Evolutionary conservation across 495 filamentous ascomycete species (phyloP).

Genomic region (Penicillium samsonianum): DNA sequence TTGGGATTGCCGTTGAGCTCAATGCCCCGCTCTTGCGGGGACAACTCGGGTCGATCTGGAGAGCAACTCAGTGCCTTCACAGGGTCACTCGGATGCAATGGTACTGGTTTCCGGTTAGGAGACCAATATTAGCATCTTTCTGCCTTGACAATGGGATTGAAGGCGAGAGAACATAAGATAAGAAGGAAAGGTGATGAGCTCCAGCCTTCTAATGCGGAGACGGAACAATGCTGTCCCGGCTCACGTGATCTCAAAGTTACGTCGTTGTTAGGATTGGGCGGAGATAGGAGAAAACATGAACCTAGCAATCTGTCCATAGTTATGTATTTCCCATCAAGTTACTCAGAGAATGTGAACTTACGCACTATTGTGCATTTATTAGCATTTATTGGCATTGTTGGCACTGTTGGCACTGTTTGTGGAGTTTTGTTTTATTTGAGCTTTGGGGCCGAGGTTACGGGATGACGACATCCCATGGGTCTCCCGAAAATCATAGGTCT

Average conservation of each 20-base stretch:
- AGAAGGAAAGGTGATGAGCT: conserved; percentile 16
- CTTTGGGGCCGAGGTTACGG: conserved; percentile 16
- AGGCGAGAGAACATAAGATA: conserved; percentile 2
- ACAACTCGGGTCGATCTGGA: conserved; percentile 17
- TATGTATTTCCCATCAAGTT: background rate
- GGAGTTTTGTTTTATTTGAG: background rate
- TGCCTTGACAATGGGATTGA: conserved; percentile 7
- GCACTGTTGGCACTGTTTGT: background rate
- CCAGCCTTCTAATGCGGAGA: conserved; percentile 30
- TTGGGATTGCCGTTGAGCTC: conserved; percentile 20
- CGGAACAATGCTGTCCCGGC: conserved; percentile 19
- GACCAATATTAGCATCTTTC: background rate
- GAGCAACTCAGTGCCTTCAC: conserved; percentile 9
- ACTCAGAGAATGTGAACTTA: background rate
- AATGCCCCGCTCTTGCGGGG: conserved; percentile 37
- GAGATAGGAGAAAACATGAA: background rate
- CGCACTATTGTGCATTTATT: background rate
- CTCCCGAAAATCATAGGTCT: conserved; percentile 6
- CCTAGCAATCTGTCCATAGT: background rate
- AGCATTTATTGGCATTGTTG: background rate
- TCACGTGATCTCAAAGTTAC: conserved; percentile 20
- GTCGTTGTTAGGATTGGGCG: background rate
- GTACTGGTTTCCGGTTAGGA: background rate
- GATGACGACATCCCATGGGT: conserved; percentile 23
- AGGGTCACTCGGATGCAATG: background rate